Base-by-base conservation (phyloP, 192 early-diverging fungal species). In the Podila clonocystis region DNA sequence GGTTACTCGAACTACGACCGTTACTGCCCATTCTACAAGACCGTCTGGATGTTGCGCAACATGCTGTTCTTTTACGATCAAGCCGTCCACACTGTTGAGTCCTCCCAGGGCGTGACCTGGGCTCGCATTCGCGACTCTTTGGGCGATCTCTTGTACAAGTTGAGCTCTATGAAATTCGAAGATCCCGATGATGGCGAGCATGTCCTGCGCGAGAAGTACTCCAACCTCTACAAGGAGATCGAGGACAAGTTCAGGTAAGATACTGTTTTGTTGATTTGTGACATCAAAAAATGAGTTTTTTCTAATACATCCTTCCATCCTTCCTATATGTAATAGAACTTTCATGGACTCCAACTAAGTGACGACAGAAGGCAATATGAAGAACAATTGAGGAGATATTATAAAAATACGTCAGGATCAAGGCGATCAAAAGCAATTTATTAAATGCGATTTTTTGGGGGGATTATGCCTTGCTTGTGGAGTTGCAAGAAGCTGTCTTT, bases 11-110 rank as follows among this genome's bases (percentile, higher is more conserved):
- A 88, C 77, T 99, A 99, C 82, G 98, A 99, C 86, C 94, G 97
- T 61, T 99, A 93, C 91, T 99, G 98, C 82, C 98, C 98, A 41
- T 99, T 99, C 91, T 99, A 94, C 91, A 99, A 99, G 91, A 98
- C 98, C 19, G 95, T 94, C 12, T 97, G 97, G 88, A 95, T 99
- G 93, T 90, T 99, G 84, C 89, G 95, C 63, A 98, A 99, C 89
- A 94, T 99, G 93, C 89, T 99, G 79, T 93, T 92, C 57, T 99
- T 98, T 83, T 97, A 98, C 86, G 96, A 93, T 66, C 93, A 94
- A 69, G 96, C 98, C 50, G 93, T 89, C 3, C 96, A 99, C 74
- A 93, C 95, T 11, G 97, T 99, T 50, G 98, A 99, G 87, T 91
- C 94, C 4, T 93, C 94, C 13, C 93, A 92, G 36, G 90, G 89